Evolutionary conservation across 306 rosid genomes (phyloP).

Genomic region (Cucurbita pepo): DNA sequence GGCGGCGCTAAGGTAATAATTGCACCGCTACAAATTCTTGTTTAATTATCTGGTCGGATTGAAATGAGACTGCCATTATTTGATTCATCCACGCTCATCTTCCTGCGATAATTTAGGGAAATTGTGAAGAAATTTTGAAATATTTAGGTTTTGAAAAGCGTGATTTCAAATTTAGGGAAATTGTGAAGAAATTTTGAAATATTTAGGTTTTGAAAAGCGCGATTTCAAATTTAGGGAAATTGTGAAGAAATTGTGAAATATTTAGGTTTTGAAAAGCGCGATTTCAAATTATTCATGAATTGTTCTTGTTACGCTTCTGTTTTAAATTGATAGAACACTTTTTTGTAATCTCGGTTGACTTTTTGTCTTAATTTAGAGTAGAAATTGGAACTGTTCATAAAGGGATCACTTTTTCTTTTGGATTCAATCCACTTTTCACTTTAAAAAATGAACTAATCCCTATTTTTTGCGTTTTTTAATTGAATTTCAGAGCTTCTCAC

Average conservation of each 20-base stretch:
- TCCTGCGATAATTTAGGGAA: background rate
- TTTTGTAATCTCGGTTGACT: background rate
- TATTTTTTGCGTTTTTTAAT: background rate
- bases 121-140: background rate
- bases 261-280: background rate
- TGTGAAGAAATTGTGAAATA: background rate
- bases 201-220: background rate
- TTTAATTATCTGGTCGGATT: too few species aligned
- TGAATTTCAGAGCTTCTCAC: slow-evolving; percentile 36
- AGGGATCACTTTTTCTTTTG: background rate
- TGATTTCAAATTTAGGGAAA: background rate
- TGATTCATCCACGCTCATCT: background rate
- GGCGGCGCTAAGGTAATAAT: slow-evolving; percentile 38
- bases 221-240: too few species aligned
- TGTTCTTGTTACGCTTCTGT: background rate
- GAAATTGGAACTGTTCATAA: background rate
- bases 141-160: background rate
- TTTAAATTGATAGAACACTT: background rate
- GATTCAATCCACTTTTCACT: background rate
- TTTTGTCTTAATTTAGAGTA: background rate
- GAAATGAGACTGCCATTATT: too few species aligned
- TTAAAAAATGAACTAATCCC: background rate
- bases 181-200: background rate
- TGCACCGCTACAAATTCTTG: background rate
- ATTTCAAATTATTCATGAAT: background rate